Evolutionary conservation across 805 yeast genomes (phyloP).

Genomic region (Trichomonascus vanleenenianus): DNA sequence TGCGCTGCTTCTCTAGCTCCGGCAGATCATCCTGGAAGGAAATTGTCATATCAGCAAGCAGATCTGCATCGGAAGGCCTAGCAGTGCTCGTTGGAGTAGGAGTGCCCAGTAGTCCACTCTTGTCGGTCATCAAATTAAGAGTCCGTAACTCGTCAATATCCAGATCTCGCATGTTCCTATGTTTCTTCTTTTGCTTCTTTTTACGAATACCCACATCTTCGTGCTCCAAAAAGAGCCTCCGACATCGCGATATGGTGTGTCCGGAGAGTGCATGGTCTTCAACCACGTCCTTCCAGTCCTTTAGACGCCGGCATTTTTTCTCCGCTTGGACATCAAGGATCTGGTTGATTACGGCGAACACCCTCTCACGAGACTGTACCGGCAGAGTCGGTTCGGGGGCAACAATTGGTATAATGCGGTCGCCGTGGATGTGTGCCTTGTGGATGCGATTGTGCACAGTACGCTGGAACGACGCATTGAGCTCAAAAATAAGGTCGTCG

Average conservation of each 20-base stretch:
- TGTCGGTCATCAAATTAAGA: no score
- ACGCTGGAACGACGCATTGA: constrained; percentile 18
- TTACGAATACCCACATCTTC: not conserved
- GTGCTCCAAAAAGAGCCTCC: constrained; percentile 6
- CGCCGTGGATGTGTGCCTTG: constrained; percentile 2
- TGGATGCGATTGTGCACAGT: constrained; percentile 18
- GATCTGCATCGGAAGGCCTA: no score
- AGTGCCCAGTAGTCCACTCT: no score
- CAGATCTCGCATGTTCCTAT: not conserved
- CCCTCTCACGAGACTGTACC: constrained; percentile 4
- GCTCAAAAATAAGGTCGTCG: constrained; percentile 17
- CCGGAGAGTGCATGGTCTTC: constrained; percentile 8
- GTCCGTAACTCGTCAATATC: no score
- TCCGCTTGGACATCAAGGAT: constrained; percentile 5
- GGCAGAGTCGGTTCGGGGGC: constrained; percentile 11
- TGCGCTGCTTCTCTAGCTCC: no score
- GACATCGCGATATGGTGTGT: constrained; percentile 11
- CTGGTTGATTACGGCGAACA: constrained; percentile 7
- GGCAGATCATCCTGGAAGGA: no score
- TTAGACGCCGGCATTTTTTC: not conserved
- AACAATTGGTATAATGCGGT: constrained; percentile 3
- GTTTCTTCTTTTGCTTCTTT: not conserved
- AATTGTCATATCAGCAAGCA: no score
- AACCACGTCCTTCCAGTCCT: constrained; percentile 11
- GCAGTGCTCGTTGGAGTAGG: no score